phyloP scores from a whole-genome alignment of 1,284 basidiomycete species.

The Pterulicium gracile region DNA sequence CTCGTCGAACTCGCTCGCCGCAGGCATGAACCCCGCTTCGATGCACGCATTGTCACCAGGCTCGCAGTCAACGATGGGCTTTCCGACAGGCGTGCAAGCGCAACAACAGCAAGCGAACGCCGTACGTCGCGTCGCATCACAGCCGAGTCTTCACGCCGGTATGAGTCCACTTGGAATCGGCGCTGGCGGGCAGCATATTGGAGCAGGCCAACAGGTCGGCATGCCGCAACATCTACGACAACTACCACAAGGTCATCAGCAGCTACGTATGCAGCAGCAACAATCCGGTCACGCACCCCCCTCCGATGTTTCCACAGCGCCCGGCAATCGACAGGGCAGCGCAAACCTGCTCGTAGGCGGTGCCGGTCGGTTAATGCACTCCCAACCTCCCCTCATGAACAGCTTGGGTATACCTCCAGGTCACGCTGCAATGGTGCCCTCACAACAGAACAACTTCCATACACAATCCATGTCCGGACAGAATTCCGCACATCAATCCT shows the following conservation, averaged over 20 bases:
- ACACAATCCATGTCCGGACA: constrained; percentile 29
- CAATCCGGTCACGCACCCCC: constrained; percentile 29
- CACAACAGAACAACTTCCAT: constrained; percentile 28
- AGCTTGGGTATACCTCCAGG: neutral
- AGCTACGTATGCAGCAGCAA: constrained; percentile 19
- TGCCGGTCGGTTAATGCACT: neutral
- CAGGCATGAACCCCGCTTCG: neutral
- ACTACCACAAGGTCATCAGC: constrained; percentile 16
- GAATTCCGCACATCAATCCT: constrained; percentile 22
- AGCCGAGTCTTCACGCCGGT: neutral
- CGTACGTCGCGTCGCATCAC: neutral
- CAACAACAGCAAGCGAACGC: neutral
- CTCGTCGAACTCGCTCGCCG: neutral
- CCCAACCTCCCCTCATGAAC: neutral
- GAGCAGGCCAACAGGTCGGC: constrained; percentile 13
- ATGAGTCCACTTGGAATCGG: neutral
- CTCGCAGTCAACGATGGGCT: neutral
- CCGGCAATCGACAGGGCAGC: neutral
- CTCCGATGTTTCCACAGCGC: constrained; percentile 18
- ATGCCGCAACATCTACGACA: constrained; percentile 15
- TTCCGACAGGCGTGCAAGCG: neutral
- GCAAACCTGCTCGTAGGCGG: constrained; percentile 26
- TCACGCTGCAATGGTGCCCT: constrained; percentile 25
- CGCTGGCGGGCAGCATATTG: constrained; percentile 11
- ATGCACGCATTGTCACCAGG: neutral